These are phyloP conservation scores for Dalechampia spathulata DNA, from an alignment of 441 rosid genomes.

Conservation along the genomic window DNA sequence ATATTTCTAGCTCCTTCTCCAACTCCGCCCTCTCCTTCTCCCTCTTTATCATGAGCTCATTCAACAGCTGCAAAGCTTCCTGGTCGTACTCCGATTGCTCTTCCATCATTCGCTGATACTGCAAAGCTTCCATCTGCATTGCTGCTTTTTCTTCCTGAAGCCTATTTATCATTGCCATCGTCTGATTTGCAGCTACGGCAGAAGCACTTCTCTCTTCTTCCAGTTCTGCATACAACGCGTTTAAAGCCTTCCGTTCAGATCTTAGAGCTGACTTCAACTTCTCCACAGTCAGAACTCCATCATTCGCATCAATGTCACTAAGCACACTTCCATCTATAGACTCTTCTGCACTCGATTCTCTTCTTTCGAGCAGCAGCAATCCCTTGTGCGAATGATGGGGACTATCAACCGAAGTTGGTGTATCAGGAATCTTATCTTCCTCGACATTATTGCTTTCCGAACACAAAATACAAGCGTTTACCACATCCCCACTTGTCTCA, in stretches of 20 bases:
- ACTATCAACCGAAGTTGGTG: slow-evolving; percentile 45
- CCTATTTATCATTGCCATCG: slow-evolving; percentile 97
- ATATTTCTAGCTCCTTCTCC: slow-evolving; percentile 60
- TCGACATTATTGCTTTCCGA: too few relatives aligned
- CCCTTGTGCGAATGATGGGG: slow-evolving; percentile 43
- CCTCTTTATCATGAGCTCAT: slow-evolving; percentile 65
- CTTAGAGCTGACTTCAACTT: slow-evolving; percentile 50
- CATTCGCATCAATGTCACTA: slow-evolving; percentile 43
- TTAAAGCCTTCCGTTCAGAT: slow-evolving; percentile 58
- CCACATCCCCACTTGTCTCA: too few relatives aligned
- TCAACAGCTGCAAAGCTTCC: slow-evolving; percentile 81
- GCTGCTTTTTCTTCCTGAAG: slow-evolving; percentile 96
- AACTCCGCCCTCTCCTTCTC: slow-evolving; percentile 69
- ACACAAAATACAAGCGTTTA: too few relatives aligned
- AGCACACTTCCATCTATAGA: slow-evolving; percentile 49
- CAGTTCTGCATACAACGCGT: slow-evolving; percentile 58
- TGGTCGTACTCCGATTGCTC: slow-evolving; percentile 89
- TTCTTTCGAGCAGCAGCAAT: slow-evolving; percentile 37
- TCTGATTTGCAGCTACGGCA: slow-evolving; percentile 74
- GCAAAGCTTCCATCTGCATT: slow-evolving; percentile 98
- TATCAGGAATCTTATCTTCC: slow-evolving; percentile 26
- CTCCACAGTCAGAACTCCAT: slow-evolving; percentile 47
- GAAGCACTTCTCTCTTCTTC: slow-evolving; percentile 98
- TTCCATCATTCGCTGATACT: slow-evolving; percentile 97
- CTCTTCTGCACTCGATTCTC: slow-evolving; percentile 48